These are phyloP conservation scores for Orbilia javanica DNA, from an alignment of 2,329 filamentous ascomycete genomes.

Conservation along the genomic window DNA sequence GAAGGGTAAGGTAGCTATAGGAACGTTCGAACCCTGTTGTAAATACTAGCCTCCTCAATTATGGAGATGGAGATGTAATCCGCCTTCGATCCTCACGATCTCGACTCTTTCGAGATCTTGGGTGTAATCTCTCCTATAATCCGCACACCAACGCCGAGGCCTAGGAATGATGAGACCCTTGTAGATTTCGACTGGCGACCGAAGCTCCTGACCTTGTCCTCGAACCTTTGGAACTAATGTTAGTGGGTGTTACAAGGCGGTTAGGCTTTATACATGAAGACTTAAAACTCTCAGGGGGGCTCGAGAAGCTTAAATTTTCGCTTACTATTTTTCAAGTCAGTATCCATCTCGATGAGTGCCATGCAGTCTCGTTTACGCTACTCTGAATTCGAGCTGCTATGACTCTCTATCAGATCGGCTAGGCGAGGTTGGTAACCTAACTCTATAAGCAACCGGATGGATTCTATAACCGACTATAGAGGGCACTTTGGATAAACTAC, in stretches of 20 bases:
- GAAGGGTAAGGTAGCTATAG: not conserved
- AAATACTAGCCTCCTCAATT: not conserved
- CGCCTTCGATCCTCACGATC: not conserved
- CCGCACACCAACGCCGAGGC: not conserved
- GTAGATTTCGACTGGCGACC: not conserved
- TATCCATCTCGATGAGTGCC: not conserved
- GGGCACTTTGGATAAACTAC: not conserved
- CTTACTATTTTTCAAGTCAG: not conserved
- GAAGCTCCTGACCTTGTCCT: not conserved
- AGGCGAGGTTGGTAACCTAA: not conserved
- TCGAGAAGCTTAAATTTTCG: not conserved
- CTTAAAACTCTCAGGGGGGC: not conserved
- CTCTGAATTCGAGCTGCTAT: not conserved
- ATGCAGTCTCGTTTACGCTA: not conserved
- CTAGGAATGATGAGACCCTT: not conserved
- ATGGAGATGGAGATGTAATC: conserved; percentile 1
- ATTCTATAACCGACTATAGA: not conserved
- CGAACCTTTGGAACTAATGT: not conserved
- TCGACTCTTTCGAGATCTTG: not conserved
- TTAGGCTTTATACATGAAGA: not conserved
- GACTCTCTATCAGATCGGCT: not conserved
- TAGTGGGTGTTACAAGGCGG: not conserved
- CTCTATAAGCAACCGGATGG: not conserved
- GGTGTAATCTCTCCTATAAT: not conserved
- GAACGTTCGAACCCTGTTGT: not conserved